Conservation (phyloP, 108 stramenopile genomes). For the Nitzschia sp. region DNA sequence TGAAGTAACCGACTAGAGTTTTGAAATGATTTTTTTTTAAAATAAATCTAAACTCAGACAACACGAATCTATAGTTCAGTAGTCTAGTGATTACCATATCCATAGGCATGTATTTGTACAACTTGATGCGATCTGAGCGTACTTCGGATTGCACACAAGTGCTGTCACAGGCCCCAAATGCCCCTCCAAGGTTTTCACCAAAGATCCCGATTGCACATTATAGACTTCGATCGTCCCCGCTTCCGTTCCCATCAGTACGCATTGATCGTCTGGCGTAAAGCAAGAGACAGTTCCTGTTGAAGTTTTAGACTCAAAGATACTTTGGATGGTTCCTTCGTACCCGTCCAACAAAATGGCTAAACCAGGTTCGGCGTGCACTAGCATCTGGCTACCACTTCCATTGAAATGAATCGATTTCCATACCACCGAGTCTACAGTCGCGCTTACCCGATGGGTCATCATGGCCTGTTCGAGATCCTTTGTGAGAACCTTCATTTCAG, state of each 20-base stretch:
- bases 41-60: no score
- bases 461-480: slow-evolving; percentile 55
- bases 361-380: slow-evolving; percentile 53
- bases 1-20: no score
- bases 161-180: slow-evolving; percentile 52
- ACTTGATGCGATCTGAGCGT: slow-evolving; percentile 62
- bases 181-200: slow-evolving; percentile 58
- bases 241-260: slow-evolving; percentile 63
- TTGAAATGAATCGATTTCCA: slow-evolving; percentile 75
- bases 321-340: slow-evolving; percentile 69
- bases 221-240: slow-evolving; percentile 70
- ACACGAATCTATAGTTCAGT: no score
- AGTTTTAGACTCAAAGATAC: slow-evolving; percentile 46
- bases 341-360: slow-evolving; percentile 68
- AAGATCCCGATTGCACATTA: slow-evolving; percentile 54
- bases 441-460: slow-evolving; percentile 20
- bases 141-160: slow-evolving; percentile 73
- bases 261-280: slow-evolving; percentile 71
- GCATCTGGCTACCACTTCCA: slow-evolving; percentile 72
- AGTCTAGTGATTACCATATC: slow-evolving; percentile 74
- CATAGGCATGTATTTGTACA: slow-evolving; percentile 73
- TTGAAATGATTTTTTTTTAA: no score
- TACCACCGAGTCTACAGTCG: slow-evolving; percentile 15
- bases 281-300: slow-evolving; percentile 43
- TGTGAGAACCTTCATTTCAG: slow-evolving; percentile 67